A percentile compares a stretch with the other conserved stretches of the same genome.
These are phyloP conservation scores for Macadamia tetraphylla DNA, from an alignment of 164 flowering plant species.

Conservation along the genomic window DNA sequence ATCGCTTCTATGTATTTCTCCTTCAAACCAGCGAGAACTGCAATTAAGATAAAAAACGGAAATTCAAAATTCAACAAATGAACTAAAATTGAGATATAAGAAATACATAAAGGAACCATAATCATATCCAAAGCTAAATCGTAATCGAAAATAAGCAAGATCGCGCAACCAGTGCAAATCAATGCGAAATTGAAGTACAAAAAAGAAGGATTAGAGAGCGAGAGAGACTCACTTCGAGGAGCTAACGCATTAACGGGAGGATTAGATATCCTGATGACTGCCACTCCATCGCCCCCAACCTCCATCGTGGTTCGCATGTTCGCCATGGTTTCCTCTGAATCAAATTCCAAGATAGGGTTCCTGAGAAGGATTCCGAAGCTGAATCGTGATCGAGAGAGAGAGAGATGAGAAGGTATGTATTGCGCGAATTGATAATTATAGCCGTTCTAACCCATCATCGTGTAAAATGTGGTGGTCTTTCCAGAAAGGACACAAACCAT, in stretches of 20 bases:
- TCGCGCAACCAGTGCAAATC: background rate
- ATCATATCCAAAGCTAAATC: background rate
- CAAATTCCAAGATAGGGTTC: too few relatives aligned
- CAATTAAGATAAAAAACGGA: slow-evolving; percentile 5
- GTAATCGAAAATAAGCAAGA: background rate
- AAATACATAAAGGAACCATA: background rate
- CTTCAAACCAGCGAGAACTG: slow-evolving; percentile 58
- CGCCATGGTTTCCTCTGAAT: background rate
- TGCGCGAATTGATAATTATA: too few relatives aligned
- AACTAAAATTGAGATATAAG: too few relatives aligned
- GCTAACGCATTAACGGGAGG: slow-evolving; percentile 88
- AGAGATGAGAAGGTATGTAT: too few relatives aligned
- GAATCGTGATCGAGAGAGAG: too few relatives aligned
- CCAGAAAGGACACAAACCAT: too few relatives aligned
- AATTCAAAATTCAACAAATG: background rate
- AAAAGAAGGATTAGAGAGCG: background rate
- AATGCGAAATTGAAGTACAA: background rate
- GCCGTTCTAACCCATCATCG: too few relatives aligned
- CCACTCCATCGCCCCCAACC: slow-evolving; percentile 82
- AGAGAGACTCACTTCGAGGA: slow-evolving; percentile 31
- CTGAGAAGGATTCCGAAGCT: too few relatives aligned
- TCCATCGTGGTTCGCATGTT: slow-evolving; percentile 45
- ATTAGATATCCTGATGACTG: slow-evolving; percentile 67
- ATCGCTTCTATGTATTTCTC: slow-evolving; percentile 62
- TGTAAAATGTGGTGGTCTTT: too few relatives aligned